Evolutionary conservation across 176 grass and related monocot genomes (phyloP).

Genomic region (Phyllostachys edulis): DNA sequence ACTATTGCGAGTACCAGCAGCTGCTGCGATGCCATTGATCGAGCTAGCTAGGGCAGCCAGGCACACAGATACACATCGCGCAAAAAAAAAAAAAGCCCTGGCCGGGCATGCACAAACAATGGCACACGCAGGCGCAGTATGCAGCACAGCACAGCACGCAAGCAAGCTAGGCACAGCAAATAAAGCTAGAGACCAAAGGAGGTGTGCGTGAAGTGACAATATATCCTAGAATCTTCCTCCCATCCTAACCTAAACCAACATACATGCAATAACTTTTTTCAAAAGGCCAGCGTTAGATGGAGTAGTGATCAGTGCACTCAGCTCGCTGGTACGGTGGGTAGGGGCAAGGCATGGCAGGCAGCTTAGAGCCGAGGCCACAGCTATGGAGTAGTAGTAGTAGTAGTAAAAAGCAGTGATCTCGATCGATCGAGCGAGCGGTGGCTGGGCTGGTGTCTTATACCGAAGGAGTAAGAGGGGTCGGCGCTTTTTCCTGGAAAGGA

Average conservation of each 20-base stretch:
- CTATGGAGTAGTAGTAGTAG: neutral
- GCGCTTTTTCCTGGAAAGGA: conserved; percentile 73
- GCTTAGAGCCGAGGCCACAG: conserved; percentile 1
- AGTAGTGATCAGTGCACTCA: conserved; percentile 25
- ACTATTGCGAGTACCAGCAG: conserved; percentile 27
- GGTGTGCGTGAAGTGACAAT: conserved; percentile 52
- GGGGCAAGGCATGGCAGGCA: neutral
- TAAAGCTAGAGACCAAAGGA: conserved; percentile 45
- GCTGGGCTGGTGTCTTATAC: conserved; percentile 32
- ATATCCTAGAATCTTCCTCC: conserved; percentile 64
- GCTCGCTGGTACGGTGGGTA: conserved; percentile 4
- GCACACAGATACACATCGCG: conserved; percentile 36
- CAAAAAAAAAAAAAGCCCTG: conserved; percentile 63
- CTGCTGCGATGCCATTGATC: conserved; percentile 13
- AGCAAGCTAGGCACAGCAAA: neutral
- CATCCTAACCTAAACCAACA: conserved; percentile 39
- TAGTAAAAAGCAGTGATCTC: conserved; percentile 10
- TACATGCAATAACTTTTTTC: conserved; percentile 39
- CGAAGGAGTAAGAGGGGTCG: conserved; percentile 42
- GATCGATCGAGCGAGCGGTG: conserved; percentile 5
- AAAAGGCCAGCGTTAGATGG: conserved; percentile 17
- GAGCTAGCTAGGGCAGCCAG: conserved; percentile 29
- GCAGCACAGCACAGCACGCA: neutral
- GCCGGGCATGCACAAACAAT: conserved; percentile 15
- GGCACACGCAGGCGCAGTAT: neutral